Evolutionary conservation across 805 yeast genomes (phyloP), one percentile per base, ranked within the genome.

Genomic region (Brettanomyces bruxellensis): DNA sequence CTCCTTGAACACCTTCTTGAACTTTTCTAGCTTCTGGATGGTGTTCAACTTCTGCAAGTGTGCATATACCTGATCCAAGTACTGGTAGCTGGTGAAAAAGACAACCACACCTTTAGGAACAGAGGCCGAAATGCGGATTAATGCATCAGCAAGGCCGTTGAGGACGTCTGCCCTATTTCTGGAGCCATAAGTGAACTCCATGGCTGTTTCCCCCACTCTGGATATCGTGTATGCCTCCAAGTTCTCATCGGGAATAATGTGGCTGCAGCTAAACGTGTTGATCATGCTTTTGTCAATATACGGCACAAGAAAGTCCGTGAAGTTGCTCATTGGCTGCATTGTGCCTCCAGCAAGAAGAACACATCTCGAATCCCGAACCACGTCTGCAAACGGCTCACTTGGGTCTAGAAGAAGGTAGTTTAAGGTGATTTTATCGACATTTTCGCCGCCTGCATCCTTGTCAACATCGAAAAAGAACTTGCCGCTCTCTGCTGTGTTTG

Each of bases 281-380:
- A 86, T 71, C 39, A 72, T 53, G 0, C 61, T 56, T 0, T 55
- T 46, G 0, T 63, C 51, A 2, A 83, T 46, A 39, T 76, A 72
- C 0, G 95, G 95, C 43, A 86, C 78, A 35, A 89, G 64, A 51
- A 72, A 76, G n/a, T 77, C 68, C 5, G 73, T 63, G 58, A 81
- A 85, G 52, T 90, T 96, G n/a, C 70, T 57, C 34, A 81, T 69
- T 0, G 97, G 97, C 58, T 86, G 91, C 96, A 89, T 87, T 0
- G 98, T 90, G 12, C 98, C 98, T 34, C 98, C 98, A 2, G 96
- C 93, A 3, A 90, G 60, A 2, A 91, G 68, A 0, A 90, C 83
- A 60, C 90, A 82, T 51, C 72, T 72, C 0, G 88, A 71, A 12
- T 78, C 74, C 3, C 78, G 78, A 0, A 86, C 77, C 3, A 91